A percentile compares a stretch with the other conserved stretches of the same genome.
Evolutionary conservation across 139 green algal species (phyloP).

Genomic region (Dunaliella primolecta): DNA sequence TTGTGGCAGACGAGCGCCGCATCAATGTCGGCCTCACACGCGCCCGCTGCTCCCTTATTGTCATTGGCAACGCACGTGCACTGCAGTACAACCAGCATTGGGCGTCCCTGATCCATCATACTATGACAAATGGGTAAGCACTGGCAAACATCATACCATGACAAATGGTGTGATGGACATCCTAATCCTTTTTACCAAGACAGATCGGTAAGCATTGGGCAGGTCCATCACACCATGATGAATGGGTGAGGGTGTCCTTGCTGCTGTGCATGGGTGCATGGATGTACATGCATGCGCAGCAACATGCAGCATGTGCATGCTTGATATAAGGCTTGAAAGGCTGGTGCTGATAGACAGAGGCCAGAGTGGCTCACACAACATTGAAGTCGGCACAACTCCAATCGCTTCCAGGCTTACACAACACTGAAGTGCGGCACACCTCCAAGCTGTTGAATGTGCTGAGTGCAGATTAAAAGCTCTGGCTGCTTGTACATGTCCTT

Average conservation of each 20-base stretch:
- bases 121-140: conserved; percentile 23
- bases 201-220: conserved; percentile 14
- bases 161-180: too few relatives aligned
- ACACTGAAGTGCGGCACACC: neutral
- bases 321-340: neutral
- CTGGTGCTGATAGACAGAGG: neutral
- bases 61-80: conserved; percentile 68
- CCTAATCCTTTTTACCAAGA: too few relatives aligned
- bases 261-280: neutral
- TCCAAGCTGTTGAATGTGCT: neutral
- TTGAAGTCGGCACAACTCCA: neutral
- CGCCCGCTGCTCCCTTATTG: conserved; percentile 71
- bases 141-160: too few relatives aligned
- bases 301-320: too few relatives aligned
- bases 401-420: neutral
- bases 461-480: neutral
- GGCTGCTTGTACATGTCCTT: neutral
- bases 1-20: conserved; percentile 83
- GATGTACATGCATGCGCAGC: neutral
- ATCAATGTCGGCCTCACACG: conserved; percentile 91
- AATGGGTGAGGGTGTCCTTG: neutral
- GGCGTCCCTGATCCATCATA: conserved; percentile 37
- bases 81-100: conserved; percentile 48
- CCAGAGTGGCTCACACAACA: neutral
- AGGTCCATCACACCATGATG: neutral